Conservation (phyloP, 768 basidiomycete genomes). For the Podaxis sp. region DNA sequence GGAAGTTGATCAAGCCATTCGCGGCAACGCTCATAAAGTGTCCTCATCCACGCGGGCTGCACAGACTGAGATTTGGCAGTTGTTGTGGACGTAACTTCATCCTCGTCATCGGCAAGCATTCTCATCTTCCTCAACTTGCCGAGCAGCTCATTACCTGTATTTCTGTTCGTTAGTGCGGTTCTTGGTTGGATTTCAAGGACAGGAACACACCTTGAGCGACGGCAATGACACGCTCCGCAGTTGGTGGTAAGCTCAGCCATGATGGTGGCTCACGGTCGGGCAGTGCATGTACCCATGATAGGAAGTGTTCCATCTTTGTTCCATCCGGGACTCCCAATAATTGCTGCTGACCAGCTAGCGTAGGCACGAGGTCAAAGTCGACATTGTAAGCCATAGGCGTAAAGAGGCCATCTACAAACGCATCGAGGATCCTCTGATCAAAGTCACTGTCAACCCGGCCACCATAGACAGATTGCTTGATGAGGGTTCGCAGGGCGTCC, state of each 20-base stretch:
- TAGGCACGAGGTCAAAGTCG: conserved; percentile 85
- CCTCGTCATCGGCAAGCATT: conserved; percentile 83
- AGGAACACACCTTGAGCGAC: conserved; percentile 70
- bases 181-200: neutral
- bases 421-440: conserved; percentile 88
- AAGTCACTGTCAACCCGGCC: conserved; percentile 93
- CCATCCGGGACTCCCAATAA: conserved; percentile 81
- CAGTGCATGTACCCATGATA: conserved; percentile 82
- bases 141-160: conserved; percentile 73
- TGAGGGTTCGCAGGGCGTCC: conserved; percentile 87
- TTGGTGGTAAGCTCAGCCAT: conserved; percentile 91
- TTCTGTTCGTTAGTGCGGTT: conserved; percentile 4
- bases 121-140: conserved; percentile 92
- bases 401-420: conserved; percentile 90
- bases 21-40: conserved; percentile 72
- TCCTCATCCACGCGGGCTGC: conserved; percentile 94
- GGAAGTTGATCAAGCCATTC: conserved; percentile 83
- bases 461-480: conserved; percentile 96
- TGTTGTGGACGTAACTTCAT: conserved; percentile 55
- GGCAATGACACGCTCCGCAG: conserved; percentile 90
- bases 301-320: conserved; percentile 87
- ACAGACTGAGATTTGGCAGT: conserved; percentile 60
- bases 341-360: conserved; percentile 43
- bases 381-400: conserved; percentile 87
- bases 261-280: conserved; percentile 93